phyloP scores from a whole-genome alignment of 179 eudicot species.

The Silene vulgaris region DNA sequence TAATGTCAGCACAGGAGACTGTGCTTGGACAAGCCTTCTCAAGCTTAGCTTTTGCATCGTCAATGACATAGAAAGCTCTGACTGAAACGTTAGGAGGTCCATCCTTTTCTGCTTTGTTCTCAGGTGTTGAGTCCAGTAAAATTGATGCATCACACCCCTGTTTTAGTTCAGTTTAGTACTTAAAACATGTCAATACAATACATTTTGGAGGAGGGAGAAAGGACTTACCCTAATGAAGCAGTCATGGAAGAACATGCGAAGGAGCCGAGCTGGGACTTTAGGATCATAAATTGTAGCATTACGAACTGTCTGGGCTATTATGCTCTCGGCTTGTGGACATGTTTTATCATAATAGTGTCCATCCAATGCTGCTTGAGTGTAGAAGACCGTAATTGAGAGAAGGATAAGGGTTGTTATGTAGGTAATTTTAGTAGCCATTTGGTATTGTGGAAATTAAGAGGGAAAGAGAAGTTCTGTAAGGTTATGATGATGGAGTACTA shows the following conservation, averaged over 20 bases:
- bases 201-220: background rate
- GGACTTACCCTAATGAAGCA: constrained; percentile 60
- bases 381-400: constrained; percentile 22
- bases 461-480: constrained; percentile 1
- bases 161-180: background rate
- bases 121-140: constrained; percentile 51
- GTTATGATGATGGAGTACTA: constrained; percentile 23
- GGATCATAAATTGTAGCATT: constrained; percentile 52
- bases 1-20: constrained; percentile 52
- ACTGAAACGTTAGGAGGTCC: constrained; percentile 72
- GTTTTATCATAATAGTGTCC: constrained; percentile 49
- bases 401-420: constrained; percentile 16
- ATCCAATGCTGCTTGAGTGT: constrained; percentile 41
- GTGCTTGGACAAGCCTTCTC: constrained; percentile 54
- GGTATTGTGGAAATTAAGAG: constrained; percentile 6
- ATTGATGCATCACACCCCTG: constrained; percentile 77
- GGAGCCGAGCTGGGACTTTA: constrained; percentile 64
- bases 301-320: constrained; percentile 41
- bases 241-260: constrained; percentile 77
- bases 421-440: constrained; percentile 24
- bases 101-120: constrained; percentile 66
- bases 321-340: constrained; percentile 59
- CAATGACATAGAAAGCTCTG: constrained; percentile 55
- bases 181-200: background rate
- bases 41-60: constrained; percentile 57